Evolutionary conservation across 257 asterid species (phyloP).

Genomic region (Knoxia roxburghii): DNA sequence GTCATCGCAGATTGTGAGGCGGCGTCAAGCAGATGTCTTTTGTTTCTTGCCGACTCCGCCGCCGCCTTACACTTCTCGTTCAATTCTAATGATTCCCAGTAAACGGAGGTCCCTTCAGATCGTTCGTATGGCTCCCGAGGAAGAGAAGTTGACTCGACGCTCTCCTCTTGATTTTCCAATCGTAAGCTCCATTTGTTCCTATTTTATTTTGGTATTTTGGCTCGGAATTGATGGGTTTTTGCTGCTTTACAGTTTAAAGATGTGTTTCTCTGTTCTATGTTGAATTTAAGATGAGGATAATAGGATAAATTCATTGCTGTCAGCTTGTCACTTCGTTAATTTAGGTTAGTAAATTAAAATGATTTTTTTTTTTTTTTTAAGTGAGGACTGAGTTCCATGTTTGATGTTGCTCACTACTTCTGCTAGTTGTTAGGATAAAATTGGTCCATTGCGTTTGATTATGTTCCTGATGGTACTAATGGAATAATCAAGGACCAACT

Average conservation of each 20-base stretch:
- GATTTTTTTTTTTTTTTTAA: neutral
- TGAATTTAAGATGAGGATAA: neutral
- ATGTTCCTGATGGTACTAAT: neutral
- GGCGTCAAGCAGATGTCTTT: slow-evolving; percentile 16
- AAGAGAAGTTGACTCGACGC: slow-evolving; percentile 91
- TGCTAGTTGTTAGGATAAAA: neutral
- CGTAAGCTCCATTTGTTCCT: slow-evolving; percentile 28
- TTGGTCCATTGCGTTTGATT: neutral
- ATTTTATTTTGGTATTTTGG: neutral
- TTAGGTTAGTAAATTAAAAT: neutral
- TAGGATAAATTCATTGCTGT: neutral
- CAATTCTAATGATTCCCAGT: slow-evolving; percentile 15
- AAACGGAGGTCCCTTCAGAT: slow-evolving; percentile 36
- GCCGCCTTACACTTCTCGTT: slow-evolving; percentile 4
- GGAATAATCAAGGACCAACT: neutral
- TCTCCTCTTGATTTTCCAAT: slow-evolving; percentile 87
- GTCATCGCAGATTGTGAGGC: slow-evolving; percentile 14
- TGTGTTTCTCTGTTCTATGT: neutral
- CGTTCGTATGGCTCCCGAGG: slow-evolving; percentile 91
- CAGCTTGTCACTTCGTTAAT: too few relatives aligned
- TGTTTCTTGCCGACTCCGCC: slow-evolving; percentile 25
- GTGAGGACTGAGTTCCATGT: neutral
- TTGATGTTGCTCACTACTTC: neutral
- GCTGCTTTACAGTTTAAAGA: too few relatives aligned
- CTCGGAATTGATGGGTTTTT: neutral